phyloP scores from a whole-genome alignment of 1,284 basidiomycete genomes.

The Malassezia japonica region DNA sequence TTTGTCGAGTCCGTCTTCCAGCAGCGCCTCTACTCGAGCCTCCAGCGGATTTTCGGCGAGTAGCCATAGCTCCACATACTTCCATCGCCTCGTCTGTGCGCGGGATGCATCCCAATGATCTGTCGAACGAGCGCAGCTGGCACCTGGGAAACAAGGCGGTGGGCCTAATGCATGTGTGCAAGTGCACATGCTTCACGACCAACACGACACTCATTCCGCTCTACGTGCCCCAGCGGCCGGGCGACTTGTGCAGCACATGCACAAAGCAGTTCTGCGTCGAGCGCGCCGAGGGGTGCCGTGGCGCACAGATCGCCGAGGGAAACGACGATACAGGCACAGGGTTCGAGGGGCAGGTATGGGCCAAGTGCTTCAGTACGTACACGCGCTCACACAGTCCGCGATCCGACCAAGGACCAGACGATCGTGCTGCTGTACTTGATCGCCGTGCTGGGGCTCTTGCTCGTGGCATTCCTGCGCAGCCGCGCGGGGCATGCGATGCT shows the following conservation, averaged over 20 bases:
- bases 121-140: conserved; percentile 4
- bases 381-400: conserved; percentile 25
- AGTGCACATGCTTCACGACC: conserved; percentile 47
- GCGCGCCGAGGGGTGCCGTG: conserved; percentile 38
- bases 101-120: neutral
- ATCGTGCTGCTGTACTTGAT: conserved; percentile 41
- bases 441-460: conserved; percentile 20
- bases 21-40: conserved; percentile 24
- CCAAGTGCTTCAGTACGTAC: conserved; percentile 35
- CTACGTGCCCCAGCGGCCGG: conserved; percentile 24
- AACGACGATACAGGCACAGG: conserved; percentile 46
- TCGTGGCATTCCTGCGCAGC: conserved; percentile 7
- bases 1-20: conserved; percentile 36
- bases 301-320: conserved; percentile 35
- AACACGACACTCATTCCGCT: conserved; percentile 47
- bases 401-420: conserved; percentile 38
- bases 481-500: neutral
- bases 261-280: conserved; percentile 47
- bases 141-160: conserved; percentile 7
- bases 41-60: conserved; percentile 30
- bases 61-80: conserved; percentile 5
- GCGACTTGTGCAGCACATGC: conserved; percentile 43
- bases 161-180: conserved; percentile 35
- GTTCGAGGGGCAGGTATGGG: conserved; percentile 47
- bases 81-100: neutral